Percentiles rank a stretch among this genome's conserved stretches.
phyloP scores from a whole-genome alignment of 1,284 basidiomycete genomes.

The Cryptococcus sp. region DNA sequence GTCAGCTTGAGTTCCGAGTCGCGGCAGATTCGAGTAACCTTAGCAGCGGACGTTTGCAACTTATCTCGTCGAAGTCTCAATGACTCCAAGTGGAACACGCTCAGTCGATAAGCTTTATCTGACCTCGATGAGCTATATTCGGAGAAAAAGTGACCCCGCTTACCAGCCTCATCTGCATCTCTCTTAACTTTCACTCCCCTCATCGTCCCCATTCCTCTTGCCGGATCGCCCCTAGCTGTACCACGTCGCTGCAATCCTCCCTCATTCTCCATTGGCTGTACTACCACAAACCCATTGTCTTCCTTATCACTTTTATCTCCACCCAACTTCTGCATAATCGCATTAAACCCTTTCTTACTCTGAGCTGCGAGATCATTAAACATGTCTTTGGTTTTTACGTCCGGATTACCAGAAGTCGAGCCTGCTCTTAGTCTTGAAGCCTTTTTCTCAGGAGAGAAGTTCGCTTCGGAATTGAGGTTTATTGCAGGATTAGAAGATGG shows the following conservation, averaged over 20 bases:
- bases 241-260: constrained; percentile 15
- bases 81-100: constrained; percentile 90
- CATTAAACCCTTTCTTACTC: constrained; percentile 44
- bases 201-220: constrained; percentile 48
- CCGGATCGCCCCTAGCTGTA: constrained; percentile 6
- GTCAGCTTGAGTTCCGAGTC: constrained; percentile 1
- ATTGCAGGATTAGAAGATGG: constrained; percentile 20
- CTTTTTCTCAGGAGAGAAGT: constrained; percentile 7
- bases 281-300: constrained; percentile 12
- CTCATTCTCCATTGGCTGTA: constrained; percentile 2
- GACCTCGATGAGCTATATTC: background rate
- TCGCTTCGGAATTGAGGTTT: background rate
- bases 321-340: constrained; percentile 42
- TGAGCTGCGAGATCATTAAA: constrained; percentile 44
- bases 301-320: constrained; percentile 37
- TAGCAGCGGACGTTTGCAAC: constrained; percentile 74
- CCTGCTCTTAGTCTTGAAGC: constrained; percentile 18
- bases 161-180: constrained; percentile 86
- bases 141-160: constrained; percentile 20
- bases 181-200: constrained; percentile 74
- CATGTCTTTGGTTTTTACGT: constrained; percentile 38
- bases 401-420: constrained; percentile 19
- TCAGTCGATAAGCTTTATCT: constrained; percentile 88
- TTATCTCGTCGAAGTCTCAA: constrained; percentile 75
- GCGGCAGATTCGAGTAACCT: constrained; percentile 48